Evolutionary conservation across 768 basidiomycete genomes (phyloP).

Genomic region (Dioszegia hungarica): DNA sequence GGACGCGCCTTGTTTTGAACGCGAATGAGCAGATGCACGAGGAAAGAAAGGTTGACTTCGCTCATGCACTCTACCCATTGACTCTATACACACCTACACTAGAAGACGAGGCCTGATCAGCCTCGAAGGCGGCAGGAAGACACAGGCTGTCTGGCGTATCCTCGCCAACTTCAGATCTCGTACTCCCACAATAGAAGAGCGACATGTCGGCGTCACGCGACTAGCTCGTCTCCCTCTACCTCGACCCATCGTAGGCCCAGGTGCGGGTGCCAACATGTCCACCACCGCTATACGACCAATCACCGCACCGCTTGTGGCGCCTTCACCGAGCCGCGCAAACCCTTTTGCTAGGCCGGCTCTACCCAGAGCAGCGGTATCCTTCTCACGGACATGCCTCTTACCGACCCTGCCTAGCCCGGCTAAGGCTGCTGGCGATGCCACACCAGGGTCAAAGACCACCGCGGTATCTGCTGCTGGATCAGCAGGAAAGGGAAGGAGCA

Average conservation of each 20-base stretch:
- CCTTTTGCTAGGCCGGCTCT: conserved; percentile 34
- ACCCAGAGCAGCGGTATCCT: conserved; percentile 12
- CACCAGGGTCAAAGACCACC: conserved; percentile 11
- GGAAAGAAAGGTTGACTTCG: background rate
- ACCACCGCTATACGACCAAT: background rate
- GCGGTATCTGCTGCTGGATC: background rate
- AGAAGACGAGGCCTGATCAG: no score
- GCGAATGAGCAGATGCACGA: background rate
- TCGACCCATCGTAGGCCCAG: background rate
- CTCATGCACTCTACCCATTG: no score
- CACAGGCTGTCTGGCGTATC: no score
- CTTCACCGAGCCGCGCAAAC: conserved; percentile 19
- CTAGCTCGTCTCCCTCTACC: background rate
- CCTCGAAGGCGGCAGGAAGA: no score
- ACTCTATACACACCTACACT: no score
- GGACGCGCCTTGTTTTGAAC: background rate
- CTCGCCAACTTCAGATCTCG: no score
- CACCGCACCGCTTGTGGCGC: background rate
- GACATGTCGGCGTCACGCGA: no score
- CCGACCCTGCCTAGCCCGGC: conserved; percentile 15
- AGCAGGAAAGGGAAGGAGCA: conserved; percentile 11
- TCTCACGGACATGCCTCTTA: conserved; percentile 29
- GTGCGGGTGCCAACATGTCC: background rate
- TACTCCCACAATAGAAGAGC: no score
- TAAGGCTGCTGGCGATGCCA: background rate